phyloP scores from a whole-genome alignment of 306 rosid genomes.

The Quercus variabilis region DNA sequence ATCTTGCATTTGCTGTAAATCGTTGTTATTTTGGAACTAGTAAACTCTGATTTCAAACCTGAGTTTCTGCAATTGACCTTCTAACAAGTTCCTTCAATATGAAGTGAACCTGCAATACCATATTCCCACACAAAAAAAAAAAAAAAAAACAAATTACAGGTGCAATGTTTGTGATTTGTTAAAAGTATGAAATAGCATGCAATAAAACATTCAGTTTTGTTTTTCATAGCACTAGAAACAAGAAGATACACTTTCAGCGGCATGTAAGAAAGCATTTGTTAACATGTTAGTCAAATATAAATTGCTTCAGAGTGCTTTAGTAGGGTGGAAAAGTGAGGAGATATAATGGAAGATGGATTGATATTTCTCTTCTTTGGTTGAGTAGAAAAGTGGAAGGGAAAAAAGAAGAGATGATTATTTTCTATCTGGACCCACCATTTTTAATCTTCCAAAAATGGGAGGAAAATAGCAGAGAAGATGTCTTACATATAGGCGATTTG shows the following conservation, averaged over 20 bases:
- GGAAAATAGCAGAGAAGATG: no score
- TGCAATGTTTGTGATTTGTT: background rate
- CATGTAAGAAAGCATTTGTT: background rate
- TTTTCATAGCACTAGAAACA: background rate
- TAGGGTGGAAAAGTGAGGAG: no score
- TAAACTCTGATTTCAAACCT: conserved; percentile 26
- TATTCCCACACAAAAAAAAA: conserved; percentile 4
- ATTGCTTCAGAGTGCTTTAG: background rate
- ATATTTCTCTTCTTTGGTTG: no score
- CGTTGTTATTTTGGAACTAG: background rate
- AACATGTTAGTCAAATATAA: background rate
- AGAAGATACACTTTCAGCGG: background rate
- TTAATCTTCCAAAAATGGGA: no score
- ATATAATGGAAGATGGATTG: no score
- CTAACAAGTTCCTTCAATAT: conserved; percentile 49
- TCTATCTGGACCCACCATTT: no score
- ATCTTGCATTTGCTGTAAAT: background rate
- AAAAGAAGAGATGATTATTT: no score
- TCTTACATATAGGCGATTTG: no score
- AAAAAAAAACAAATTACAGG: background rate
- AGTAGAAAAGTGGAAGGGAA: no score
- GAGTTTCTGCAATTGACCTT: conserved; percentile 43
- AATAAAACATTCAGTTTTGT: background rate
- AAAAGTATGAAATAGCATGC: background rate
- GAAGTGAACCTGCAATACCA: conserved; percentile 40